Evolutionary conservation across 2,329 filamentous ascomycete genomes (phyloP), one percentile per base, ranked within the genome.

Genomic region (Colletotrichum graminicola): DNA sequence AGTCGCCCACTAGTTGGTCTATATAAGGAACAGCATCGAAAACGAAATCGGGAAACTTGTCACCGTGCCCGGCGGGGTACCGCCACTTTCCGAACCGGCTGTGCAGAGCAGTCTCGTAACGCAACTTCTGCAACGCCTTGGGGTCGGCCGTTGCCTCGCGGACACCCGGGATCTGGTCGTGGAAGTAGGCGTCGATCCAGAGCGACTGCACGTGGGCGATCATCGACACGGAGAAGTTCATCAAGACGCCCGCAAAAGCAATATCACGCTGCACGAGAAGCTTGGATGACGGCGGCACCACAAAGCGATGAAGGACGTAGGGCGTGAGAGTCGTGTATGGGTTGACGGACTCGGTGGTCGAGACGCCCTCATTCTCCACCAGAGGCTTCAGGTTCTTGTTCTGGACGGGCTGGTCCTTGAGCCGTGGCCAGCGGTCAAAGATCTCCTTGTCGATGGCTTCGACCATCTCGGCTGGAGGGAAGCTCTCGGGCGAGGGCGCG

Each of bases 11-110:
- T 76, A 95, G 78, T 76, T 91, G 76, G 79, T 95, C 93, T 23
- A 94, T 78, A 70, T 94, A 96, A 5, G 92, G 92, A 65, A 95
- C 78, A 0, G 87, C 87, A 78, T 96, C 93, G 76, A 95, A 95
- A 23, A 93, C 90, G 74, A 94, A 91, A 78, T 93, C 92, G 0
- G 91, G 91, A 69, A 87, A 84, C 76, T 84, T 86, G 49, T 82
- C 84, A 1, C 92, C 92, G 76, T 89, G 90, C 0, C 92, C 92
- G 4, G 83, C 86, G 1, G 91, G 89, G 75, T 92, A 93, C 34
- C 93, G 85, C 87, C 91, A 91, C 74, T 86, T 89, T 5, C 91
- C 91, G 77, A 92, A 95, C 47, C 92, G 88, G 26, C 87, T 90
- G 76, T 92, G 85, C 57, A 94, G 81, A 32, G 90, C 86, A 0